Conservation (phyloP, 768 basidiomycete genomes). For the Cystobasidium ongulense region DNA sequence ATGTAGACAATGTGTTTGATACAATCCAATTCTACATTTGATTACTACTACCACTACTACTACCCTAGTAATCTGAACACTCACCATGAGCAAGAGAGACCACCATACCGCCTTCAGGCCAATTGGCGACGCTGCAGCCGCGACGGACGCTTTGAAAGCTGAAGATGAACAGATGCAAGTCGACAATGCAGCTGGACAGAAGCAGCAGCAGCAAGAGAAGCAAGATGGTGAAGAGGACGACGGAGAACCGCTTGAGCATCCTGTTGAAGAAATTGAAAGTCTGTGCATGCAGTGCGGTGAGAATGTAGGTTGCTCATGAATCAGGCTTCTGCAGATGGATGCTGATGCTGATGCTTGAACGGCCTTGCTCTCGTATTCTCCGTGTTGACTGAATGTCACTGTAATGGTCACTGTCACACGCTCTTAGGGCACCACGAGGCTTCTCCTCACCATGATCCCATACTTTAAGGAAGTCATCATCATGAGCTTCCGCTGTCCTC, state of each 20-base stretch:
- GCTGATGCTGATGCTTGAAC: neutral
- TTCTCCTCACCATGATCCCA: conserved; percentile 87
- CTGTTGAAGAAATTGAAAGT: conserved; percentile 75
- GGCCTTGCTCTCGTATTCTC: neutral
- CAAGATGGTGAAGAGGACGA: neutral
- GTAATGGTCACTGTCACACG: neutral
- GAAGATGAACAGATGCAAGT: conserved; percentile 7
- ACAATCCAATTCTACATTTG: neutral
- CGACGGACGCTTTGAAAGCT: conserved; percentile 5
- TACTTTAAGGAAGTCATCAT: conserved; percentile 91
- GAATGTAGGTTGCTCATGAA: conserved; percentile 56
- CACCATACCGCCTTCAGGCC: conserved; percentile 6
- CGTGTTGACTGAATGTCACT: neutral
- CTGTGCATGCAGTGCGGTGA: conserved; percentile 89
- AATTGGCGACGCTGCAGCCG: conserved; percentile 6
- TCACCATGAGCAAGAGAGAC: neutral
- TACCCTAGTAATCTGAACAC: neutral
- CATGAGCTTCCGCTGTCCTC: conserved; percentile 92
- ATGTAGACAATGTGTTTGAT: neutral
- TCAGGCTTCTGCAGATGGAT: neutral
- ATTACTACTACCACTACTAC: neutral
- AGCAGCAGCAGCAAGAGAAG: neutral
- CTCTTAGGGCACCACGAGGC: conserved; percentile 72
- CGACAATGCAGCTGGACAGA: neutral
- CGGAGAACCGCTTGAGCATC: conserved; percentile 54